Evolutionary conservation across 2,329 filamentous ascomycete species (phyloP), one percentile per base, ranked within the genome.

Genomic region (Hirsutella thompsonii): DNA sequence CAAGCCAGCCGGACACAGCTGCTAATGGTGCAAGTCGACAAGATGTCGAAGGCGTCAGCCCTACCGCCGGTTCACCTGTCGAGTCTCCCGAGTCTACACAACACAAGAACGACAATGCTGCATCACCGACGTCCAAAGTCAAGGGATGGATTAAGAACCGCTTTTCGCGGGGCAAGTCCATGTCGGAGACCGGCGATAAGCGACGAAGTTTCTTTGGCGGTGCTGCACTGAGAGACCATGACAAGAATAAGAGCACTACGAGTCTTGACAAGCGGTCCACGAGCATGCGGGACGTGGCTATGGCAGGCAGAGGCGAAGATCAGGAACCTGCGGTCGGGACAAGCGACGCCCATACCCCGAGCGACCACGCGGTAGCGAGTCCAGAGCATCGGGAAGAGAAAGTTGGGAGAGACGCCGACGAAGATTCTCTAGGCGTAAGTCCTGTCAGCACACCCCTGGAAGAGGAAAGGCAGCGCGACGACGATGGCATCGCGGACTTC

Each of bases 131-230:
- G 3, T 57, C 59, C 38, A 67, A 64, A 44, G 66, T 74, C 35
- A 74, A 67, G 48, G 65, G 62, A 32, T 77, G 74, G 74, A 61
- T 78, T 41, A 76, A 70, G 53, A 69, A 67, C 20, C 69, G 66
- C 5, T 70, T 77, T 45, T 66, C 63, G 0, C 59, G 61, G 5
- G 56, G 63, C 8, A 68, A 65, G 42, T 62, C 64, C 2, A 41
- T 62, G 0, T 55, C 59, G 8, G 62, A 64, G 10, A 55, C 63
- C 1, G 52, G 51, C 14, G 53, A 59, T 4, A 60, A 61, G 49
- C 51, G 52, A 37, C 59, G 55, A 42, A 56, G 62, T 20, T 75
- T 76, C 46, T 52, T 75, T 13, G 72, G 73, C 13, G 72, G 73
- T 5, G 67, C 65, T 0, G 62, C 67, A 10, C 56, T 73, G 5